Percentiles rank a stretch among this genome's conserved stretches.
These are phyloP conservation scores for Diaporthe vexans DNA, from an alignment of 2,329 filamentous ascomycete genomes.

Conservation along the genomic window DNA sequence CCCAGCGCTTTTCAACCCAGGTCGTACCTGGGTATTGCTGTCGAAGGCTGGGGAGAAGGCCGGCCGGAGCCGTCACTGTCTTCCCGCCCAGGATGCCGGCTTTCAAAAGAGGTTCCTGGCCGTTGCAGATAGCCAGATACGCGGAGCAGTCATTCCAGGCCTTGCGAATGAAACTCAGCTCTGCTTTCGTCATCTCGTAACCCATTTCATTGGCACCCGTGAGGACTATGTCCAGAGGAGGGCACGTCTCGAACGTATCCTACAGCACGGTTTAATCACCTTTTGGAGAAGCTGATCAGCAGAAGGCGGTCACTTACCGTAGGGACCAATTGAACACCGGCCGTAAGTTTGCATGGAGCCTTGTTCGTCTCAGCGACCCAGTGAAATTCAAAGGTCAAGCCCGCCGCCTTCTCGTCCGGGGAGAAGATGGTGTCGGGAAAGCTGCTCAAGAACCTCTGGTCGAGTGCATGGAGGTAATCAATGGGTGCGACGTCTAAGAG, in stretches of 20 bases:
- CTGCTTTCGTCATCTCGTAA: not conserved
- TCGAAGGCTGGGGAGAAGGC: not conserved
- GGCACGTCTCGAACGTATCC: not conserved
- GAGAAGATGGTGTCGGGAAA: not conserved
- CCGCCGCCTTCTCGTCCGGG: not conserved
- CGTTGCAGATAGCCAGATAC: not conserved
- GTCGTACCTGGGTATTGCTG: not conserved
- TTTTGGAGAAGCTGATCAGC: not conserved
- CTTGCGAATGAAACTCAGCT: not conserved
- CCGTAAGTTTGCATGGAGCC: not conserved
- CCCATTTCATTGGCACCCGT: not conserved
- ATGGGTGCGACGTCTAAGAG: not conserved
- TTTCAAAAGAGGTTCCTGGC: not conserved
- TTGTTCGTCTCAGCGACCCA: not conserved
- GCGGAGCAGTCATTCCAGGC: not conserved
- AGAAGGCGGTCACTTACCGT: not conserved
- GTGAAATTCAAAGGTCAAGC: not conserved
- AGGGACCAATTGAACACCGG: not conserved
- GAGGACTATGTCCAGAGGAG: not conserved
- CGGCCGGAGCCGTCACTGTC: not conserved
- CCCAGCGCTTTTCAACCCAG: not conserved
- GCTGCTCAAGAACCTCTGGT: not conserved
- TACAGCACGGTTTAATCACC: not conserved
- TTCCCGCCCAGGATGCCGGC: not conserved
- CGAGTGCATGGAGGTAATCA: not conserved